Evolutionary conservation across 2,329 filamentous ascomycete genomes (phyloP), one percentile per base, ranked within the genome.

Genomic region (Dactylonectria macrodidyma): DNA sequence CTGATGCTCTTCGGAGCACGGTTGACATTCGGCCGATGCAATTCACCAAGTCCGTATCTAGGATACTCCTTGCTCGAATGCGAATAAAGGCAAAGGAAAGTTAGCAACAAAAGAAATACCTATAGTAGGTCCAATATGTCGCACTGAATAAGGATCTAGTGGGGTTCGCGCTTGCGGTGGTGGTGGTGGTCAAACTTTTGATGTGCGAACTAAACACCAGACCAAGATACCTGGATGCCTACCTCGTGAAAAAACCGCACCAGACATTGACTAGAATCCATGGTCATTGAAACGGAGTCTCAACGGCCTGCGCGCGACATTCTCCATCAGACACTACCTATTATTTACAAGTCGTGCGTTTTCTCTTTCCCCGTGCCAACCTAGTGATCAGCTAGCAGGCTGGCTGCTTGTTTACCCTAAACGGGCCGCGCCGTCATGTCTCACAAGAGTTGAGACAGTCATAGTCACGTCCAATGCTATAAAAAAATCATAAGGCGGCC

Each of bases 401-500:
- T 8, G 41, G 4, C 41, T n/a, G 41, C n/a, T 8, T 14, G 4
- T n/a, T n/a, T 44, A 44, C 41, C 41, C 41, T 44, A 44, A 44
- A n/a, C 41, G 16, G 16, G 14, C 22, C 36, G 51, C 51, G 51
- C 36, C 51, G 36, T 38, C 34, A 36, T n/a, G 51, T 54, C 51
- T 54, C 51, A 54, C 51, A 36, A 36, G 19, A 36, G 16, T 3
- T 1, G 33, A 34, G 10, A 36, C 51, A 24, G 16, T 19, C n/a
- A 54, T 1, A 19, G 19, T 1, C 16, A n/a, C 7, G 14, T 8
- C 30, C 12, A 14, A 10, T 16, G 10, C 30, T 16, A 10, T n/a
- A 14, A 44, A 3, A 44, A 8, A 44, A 9, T 7, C 7, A 44
- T 14, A 44, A 4, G 41, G 41, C 14, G 7, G 26, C 26, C 26